phyloP scores from a whole-genome alignment of 1,139 yeast genomes.

The Debaryomyces subglobosus region DNA sequence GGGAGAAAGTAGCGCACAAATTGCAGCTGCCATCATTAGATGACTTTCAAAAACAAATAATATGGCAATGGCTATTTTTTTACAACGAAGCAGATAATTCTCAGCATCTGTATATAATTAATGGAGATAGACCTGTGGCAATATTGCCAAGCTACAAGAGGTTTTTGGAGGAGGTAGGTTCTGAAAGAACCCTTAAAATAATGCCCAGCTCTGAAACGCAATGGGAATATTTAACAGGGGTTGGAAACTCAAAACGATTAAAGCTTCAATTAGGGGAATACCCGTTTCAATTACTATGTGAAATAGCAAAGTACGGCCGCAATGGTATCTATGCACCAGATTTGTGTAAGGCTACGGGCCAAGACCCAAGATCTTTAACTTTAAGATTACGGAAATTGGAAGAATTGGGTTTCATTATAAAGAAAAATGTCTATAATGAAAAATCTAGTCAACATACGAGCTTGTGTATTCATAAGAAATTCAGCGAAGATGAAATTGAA shows the following conservation, averaged over 20 bases:
- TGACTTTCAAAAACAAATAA: slow-evolving; percentile 37
- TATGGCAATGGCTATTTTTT: slow-evolving; percentile 47
- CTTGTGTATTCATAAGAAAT: slow-evolving; percentile 49
- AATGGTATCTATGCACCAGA: slow-evolving; percentile 62
- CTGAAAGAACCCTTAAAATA: slow-evolving; percentile 24
- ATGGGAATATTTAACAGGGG: slow-evolving; percentile 45
- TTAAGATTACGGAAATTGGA: slow-evolving; percentile 59
- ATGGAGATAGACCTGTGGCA: slow-evolving; percentile 18
- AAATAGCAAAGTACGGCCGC: slow-evolving; percentile 56
- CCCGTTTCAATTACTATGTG: slow-evolving; percentile 46
- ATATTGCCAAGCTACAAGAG: slow-evolving; percentile 24
- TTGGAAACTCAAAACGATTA: slow-evolving; percentile 35
- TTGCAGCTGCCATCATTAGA: slow-evolving; percentile 27
- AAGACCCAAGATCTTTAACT: slow-evolving; percentile 74
- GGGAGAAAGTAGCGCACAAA: slow-evolving; percentile 29
- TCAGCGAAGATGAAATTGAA: slow-evolving; percentile 40
- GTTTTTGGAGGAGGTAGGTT: slow-evolving; percentile 21
- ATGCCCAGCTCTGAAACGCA: slow-evolving; percentile 44
- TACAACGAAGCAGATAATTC: slow-evolving; percentile 20
- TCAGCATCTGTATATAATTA: slow-evolving; percentile 22
- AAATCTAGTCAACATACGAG: slow-evolving; percentile 53
- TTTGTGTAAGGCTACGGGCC: slow-evolving; percentile 57
- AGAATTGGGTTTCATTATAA: slow-evolving; percentile 50
- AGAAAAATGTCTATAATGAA: slow-evolving; percentile 41
- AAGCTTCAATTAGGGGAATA: slow-evolving; percentile 41